Conservation (phyloP, 768 basidiomycete genomes). For the Wakefieldia striispora region DNA sequence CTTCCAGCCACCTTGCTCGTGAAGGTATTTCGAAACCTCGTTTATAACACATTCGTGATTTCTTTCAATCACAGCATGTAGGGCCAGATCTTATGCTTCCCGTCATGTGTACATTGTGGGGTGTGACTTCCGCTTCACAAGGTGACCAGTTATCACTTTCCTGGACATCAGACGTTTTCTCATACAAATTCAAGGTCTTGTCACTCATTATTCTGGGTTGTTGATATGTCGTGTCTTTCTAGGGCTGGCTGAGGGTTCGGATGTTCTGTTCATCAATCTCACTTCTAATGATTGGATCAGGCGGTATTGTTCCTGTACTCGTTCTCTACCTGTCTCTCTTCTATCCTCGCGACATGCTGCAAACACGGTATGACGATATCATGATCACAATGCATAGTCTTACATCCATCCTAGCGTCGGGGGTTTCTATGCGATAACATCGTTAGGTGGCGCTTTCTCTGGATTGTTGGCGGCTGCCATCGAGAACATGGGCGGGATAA, state of each 20-base stretch:
- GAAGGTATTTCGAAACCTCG: too few species aligned
- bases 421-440: conserved; percentile 41
- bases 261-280: neutral
- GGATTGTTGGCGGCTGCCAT: conserved; percentile 64
- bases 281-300: conserved; percentile 24
- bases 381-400: conserved; percentile 1
- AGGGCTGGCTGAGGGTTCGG: conserved; percentile 58
- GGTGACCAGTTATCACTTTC: conserved; percentile 30
- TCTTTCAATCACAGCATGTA: conserved; percentile 22
- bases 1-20: conserved; percentile 60
- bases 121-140: conserved; percentile 57
- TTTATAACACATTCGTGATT: too few species aligned
- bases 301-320: conserved; percentile 57
- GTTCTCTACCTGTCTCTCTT: conserved; percentile 56
- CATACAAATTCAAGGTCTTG: conserved; percentile 36
- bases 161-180: neutral
- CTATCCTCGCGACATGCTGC: conserved; percentile 32
- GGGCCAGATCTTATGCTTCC: conserved; percentile 61
- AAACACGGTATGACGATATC: conserved; percentile 13
- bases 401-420: conserved; percentile 30
- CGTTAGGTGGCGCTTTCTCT: conserved; percentile 61
- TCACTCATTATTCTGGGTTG: conserved; percentile 4
- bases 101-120: conserved; percentile 61
- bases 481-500: conserved; percentile 48
- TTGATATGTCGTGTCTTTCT: conserved; percentile 42